Percentiles rank a stretch among this genome's conserved stretches.
These are phyloP conservation scores for Ascochyta clinopodiicola DNA, from an alignment of 2,329 filamentous ascomycete species.

Conservation along the genomic window DNA sequence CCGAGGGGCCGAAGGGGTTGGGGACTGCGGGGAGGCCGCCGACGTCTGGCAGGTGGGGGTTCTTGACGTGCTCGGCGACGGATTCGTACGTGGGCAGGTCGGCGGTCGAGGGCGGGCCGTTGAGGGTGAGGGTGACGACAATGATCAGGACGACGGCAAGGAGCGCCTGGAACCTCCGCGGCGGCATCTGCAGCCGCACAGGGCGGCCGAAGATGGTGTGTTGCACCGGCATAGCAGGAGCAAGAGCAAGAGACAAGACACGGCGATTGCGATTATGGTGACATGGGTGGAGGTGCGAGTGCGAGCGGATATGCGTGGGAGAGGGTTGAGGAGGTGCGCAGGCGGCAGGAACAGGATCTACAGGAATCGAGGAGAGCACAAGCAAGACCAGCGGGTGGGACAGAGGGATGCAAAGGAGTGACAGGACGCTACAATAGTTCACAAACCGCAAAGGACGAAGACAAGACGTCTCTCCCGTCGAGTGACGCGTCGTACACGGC, in stretches of 20 bases:
- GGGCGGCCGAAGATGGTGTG: constrained; percentile 42
- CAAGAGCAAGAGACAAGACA: not conserved
- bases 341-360: not conserved
- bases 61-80: constrained; percentile 48
- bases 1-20: constrained; percentile 69
- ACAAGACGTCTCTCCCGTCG: not conserved
- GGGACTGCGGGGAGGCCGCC: constrained; percentile 36
- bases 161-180: constrained; percentile 57
- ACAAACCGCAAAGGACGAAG: not conserved
- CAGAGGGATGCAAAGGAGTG: constrained; percentile 8
- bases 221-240: constrained; percentile 42
- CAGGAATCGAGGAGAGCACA: not conserved
- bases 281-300: constrained; percentile 5
- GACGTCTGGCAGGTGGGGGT: constrained; percentile 44
- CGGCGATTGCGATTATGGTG: not conserved
- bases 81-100: constrained; percentile 48
- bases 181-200: constrained; percentile 47
- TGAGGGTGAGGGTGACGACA: constrained; percentile 42
- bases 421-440: constrained; percentile 9
- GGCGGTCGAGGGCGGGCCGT: constrained; percentile 45
- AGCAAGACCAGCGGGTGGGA: not conserved
- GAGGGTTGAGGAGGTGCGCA: too few species aligned
- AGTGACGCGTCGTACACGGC: constrained; percentile 26
- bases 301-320: constrained; percentile 12
- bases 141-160: constrained; percentile 45